Evolutionary conservation across 495 filamentous ascomycete species (phyloP).

Genomic region (Chaetomium cochliodes): DNA sequence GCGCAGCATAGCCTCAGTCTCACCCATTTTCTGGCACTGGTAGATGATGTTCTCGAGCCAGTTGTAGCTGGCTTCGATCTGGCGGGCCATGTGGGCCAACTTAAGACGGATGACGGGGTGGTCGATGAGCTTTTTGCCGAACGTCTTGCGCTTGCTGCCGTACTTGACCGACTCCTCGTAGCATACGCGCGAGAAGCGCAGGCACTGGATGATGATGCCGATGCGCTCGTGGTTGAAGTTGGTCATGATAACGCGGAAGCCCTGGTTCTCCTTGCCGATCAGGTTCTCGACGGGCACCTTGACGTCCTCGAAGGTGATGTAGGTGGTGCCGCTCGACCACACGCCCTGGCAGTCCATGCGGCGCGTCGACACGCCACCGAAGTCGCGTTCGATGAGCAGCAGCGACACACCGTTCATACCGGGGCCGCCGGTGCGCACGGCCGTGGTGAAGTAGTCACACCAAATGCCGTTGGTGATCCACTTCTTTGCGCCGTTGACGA

Average conservation of each 20-base stretch:
- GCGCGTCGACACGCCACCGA: conserved; percentile 82
- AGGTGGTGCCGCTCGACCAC: conserved; percentile 90
- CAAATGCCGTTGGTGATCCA: conserved; percentile 99
- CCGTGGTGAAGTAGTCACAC: conserved; percentile 95
- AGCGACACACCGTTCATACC: conserved; percentile 92
- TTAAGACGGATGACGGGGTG: conserved; percentile 98
- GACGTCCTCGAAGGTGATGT: conserved; percentile 96
- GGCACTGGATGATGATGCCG: conserved; percentile 95
- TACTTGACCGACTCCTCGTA: conserved; percentile 96
- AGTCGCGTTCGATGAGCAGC: conserved; percentile 76
- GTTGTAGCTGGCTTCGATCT: conserved; percentile 93
- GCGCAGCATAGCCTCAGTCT: conserved; percentile 93
- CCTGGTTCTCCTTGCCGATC: conserved; percentile 95
- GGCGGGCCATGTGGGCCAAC: conserved; percentile 94
- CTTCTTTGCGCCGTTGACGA: conserved; percentile 99
- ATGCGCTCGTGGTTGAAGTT: conserved; percentile 99
- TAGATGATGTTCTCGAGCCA: conserved; percentile 97
- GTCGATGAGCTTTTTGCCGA: conserved; percentile 92
- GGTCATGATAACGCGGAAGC: conserved; percentile 98
- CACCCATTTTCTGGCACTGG: conserved; percentile 88
- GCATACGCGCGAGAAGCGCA: conserved; percentile 95
- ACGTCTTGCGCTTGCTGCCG: conserved; percentile 92
- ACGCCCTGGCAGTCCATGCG: conserved; percentile 99
- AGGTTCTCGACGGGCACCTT: conserved; percentile 98
- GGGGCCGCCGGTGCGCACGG: conserved; percentile 79